phyloP scores from a whole-genome alignment of 805 yeast genomes.

The Myxozyma vanderwaltii region DNA sequence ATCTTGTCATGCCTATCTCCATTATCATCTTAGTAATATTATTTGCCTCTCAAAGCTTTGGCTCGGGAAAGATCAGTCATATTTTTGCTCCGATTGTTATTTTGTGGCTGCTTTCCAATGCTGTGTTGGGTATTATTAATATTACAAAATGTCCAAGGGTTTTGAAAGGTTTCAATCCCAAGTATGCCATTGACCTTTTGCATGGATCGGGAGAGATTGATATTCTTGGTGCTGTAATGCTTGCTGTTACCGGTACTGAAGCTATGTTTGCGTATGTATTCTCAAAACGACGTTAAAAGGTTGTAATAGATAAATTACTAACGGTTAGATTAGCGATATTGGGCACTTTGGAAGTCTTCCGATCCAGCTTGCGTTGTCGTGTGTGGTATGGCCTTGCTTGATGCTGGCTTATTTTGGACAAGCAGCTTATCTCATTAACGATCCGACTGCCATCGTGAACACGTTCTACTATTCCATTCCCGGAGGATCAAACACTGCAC shows the following conservation, averaged over 20 bases:
- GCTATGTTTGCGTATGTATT: slow-evolving; percentile 56
- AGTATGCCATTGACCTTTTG: slow-evolving; percentile 53
- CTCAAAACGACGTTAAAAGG: too few species aligned
- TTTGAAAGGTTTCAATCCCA: slow-evolving; percentile 54
- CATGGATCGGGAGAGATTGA: slow-evolving; percentile 44
- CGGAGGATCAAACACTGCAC: slow-evolving; percentile 49
- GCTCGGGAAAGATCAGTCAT: slow-evolving; percentile 53
- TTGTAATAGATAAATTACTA: background rate
- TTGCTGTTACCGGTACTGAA: slow-evolving; percentile 60
- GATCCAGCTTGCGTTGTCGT: slow-evolving; percentile 51
- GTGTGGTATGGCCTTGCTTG: slow-evolving; percentile 55
- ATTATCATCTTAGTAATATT: slow-evolving; percentile 51
- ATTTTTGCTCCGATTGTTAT: slow-evolving; percentile 58
- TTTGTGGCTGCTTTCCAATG: slow-evolving; percentile 53
- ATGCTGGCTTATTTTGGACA: slow-evolving; percentile 61
- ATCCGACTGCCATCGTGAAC: slow-evolving; percentile 48
- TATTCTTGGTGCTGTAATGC: slow-evolving; percentile 53
- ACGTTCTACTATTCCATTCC: slow-evolving; percentile 56
- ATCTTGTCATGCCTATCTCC: slow-evolving; percentile 52
- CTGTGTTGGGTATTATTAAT: slow-evolving; percentile 52
- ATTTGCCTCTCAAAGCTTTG: slow-evolving; percentile 53
- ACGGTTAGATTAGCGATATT: slow-evolving; percentile 44
- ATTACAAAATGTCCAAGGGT: slow-evolving; percentile 50
- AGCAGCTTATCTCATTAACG: slow-evolving; percentile 50
- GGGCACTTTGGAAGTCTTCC: slow-evolving; percentile 58